Percentiles rank a stretch among this genome's conserved stretches.
These are phyloP conservation scores for Rosa rugosa DNA, from an alignment of 306 rosid species.

Conservation along the genomic window DNA sequence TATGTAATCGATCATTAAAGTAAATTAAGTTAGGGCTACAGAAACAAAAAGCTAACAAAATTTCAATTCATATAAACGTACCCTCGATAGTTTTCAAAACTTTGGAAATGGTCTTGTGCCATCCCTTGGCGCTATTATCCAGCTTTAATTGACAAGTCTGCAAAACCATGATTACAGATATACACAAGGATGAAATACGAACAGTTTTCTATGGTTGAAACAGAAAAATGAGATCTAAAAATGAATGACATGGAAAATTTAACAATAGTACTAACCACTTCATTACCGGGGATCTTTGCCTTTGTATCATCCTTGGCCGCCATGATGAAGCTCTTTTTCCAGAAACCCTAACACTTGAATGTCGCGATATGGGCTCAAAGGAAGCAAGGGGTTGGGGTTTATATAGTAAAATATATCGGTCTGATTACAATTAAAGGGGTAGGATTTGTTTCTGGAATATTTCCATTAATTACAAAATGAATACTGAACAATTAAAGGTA, in stretches of 20 bases:
- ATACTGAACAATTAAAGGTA: not conserved
- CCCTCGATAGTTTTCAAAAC: slow-evolving; percentile 21
- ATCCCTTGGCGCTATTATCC: slow-evolving; percentile 23
- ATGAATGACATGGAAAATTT: not conserved
- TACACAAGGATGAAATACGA: not conserved
- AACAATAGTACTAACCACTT: not conserved
- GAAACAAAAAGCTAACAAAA: not conserved
- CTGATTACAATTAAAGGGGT: not conserved
- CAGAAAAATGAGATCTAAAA: not conserved
- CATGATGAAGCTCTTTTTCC: not conserved
- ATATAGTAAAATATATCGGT: not conserved
- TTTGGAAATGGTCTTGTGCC: slow-evolving; percentile 33
- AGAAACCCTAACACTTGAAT: not conserved
- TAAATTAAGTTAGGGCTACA: not conserved
- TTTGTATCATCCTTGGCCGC: not conserved
- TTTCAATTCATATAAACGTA: not conserved
- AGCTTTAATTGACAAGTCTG: slow-evolving; percentile 29
- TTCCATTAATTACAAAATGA: not conserved
- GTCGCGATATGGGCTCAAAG: not conserved
- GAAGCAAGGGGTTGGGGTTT: not conserved
- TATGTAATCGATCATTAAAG: not conserved
- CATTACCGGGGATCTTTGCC: not conserved
- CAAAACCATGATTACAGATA: not conserved
- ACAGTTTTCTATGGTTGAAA: not conserved
- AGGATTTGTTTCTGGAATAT: not conserved